These are phyloP conservation scores for Pilasporangium apinafurcum DNA, from an alignment of 352 stramenopile species.

Conservation along the genomic window DNA sequence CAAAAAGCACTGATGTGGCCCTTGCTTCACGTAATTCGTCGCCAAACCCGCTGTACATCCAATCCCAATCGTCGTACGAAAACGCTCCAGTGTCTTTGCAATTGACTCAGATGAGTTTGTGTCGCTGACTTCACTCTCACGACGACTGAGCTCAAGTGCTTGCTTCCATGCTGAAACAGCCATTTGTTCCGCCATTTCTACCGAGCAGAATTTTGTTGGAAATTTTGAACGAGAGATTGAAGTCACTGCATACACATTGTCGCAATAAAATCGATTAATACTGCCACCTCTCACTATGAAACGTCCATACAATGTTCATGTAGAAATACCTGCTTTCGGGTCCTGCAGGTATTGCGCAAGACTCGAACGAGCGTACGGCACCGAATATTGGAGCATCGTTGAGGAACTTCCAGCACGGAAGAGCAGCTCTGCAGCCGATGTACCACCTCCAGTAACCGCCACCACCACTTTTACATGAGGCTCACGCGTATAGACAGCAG, in stretches of 20 bases:
- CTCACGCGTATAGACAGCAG: slow-evolving; percentile 48
- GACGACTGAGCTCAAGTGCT: slow-evolving; percentile 25
- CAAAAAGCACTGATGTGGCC: slow-evolving; percentile 62
- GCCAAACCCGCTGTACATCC: slow-evolving; percentile 67
- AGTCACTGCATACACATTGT: not conserved
- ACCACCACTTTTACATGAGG: slow-evolving; percentile 46
- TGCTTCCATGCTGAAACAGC: slow-evolving; percentile 45
- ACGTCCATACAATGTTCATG: not conserved
- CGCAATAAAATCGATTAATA: not conserved
- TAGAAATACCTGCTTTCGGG: not conserved
- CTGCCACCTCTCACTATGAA: no score
- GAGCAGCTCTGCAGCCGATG: slow-evolving; percentile 31
- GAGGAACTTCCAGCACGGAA: slow-evolving; percentile 57
- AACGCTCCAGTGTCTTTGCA: slow-evolving; percentile 21
- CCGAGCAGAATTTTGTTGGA: slow-evolving; percentile 40
- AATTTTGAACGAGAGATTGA: slow-evolving; percentile 7
- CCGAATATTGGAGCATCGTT: slow-evolving; percentile 61
- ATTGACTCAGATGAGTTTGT: slow-evolving; percentile 10
- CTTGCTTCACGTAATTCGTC: slow-evolving; percentile 53
- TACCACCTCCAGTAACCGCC: slow-evolving; percentile 49
- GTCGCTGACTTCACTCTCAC: slow-evolving; percentile 21
- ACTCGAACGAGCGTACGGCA: slow-evolving; percentile 62
- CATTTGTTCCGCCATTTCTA: slow-evolving; percentile 57
- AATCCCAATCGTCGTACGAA: slow-evolving; percentile 40
- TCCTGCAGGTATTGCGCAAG: slow-evolving; percentile 42